A percentile compares a stretch with the other conserved stretches of the same genome.
Evolutionary conservation across 2,329 filamentous ascomycete species (phyloP).

Genomic region (Blumeriella jaapii): DNA sequence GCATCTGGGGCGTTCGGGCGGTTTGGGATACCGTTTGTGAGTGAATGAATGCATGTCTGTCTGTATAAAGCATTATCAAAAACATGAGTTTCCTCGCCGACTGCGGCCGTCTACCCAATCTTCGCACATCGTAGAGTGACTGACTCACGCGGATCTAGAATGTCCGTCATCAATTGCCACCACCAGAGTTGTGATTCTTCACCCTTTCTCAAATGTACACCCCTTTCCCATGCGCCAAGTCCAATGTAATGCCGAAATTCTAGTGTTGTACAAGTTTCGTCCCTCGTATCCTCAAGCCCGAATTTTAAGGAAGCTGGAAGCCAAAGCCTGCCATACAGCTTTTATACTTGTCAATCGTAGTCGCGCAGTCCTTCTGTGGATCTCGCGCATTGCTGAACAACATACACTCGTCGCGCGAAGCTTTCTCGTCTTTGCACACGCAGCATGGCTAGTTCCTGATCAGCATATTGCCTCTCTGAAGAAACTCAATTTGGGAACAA

Average conservation of each 20-base stretch:
- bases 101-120: too few species aligned
- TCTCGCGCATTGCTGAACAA: slow-evolving; percentile 82
- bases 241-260: slow-evolving; percentile 17
- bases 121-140: too few species aligned
- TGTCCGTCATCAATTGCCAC: background rate
- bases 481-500: too few species aligned
- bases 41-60: too few species aligned
- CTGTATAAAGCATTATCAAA: too few species aligned
- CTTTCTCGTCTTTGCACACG: slow-evolving; percentile 93
- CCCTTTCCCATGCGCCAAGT: slow-evolving; percentile 16
- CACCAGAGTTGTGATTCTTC: slow-evolving; percentile 19
- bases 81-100: too few species aligned
- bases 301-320: slow-evolving; percentile 46
- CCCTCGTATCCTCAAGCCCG: too few species aligned
- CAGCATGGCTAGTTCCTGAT: slow-evolving; percentile 68
- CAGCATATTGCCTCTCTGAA: background rate
- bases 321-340: slow-evolving; percentile 89
- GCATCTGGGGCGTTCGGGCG: slow-evolving; percentile 3
- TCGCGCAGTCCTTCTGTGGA: slow-evolving; percentile 72
- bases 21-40: background rate
- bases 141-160: too few species aligned
- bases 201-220: slow-evolving; percentile 6
- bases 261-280: slow-evolving; percentile 8
- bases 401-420: slow-evolving; percentile 94
- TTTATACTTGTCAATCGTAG: slow-evolving; percentile 75